These are phyloP conservation scores for Odontarrhena argentea DNA, from an alignment of 345 rosid species.

Conservation along the genomic window DNA sequence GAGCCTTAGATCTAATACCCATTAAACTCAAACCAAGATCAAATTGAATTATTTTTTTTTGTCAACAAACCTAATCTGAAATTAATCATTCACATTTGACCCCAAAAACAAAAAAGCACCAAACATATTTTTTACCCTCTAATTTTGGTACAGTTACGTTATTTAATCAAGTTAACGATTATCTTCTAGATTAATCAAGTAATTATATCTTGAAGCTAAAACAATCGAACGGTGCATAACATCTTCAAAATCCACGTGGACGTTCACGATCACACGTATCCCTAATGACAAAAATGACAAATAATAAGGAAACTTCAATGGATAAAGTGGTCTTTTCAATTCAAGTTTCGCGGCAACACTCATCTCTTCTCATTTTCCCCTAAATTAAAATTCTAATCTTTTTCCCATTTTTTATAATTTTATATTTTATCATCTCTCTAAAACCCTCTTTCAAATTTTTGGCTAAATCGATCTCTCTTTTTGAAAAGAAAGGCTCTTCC, in stretches of 20 bases:
- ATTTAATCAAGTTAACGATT: no score
- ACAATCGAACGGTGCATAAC: constrained; percentile 7
- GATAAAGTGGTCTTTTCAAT: constrained; percentile 47
- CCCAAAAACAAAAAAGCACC: no score
- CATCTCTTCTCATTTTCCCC: constrained; percentile 7
- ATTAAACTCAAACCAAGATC: no score
- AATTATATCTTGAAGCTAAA: neutral
- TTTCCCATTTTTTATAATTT: neutral
- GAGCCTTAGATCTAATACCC: no score
- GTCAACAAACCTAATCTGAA: no score
- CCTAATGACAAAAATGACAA: neutral
- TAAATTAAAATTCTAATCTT: neutral
- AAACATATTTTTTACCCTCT: no score
- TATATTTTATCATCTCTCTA: constrained; percentile 24
- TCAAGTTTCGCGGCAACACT: constrained; percentile 94
- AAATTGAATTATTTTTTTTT: no score
- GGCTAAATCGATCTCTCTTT: constrained; percentile 26
- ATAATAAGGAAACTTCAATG: constrained; percentile 29
- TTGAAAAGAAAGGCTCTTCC: constrained; percentile 28
- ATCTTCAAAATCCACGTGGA: neutral
- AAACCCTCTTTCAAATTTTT: constrained; percentile 34
- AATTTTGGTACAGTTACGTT: no score
- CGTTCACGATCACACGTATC: neutral
- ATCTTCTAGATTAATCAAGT: neutral
- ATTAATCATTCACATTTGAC: no score